Evolutionary conservation across 305 asterid species (phyloP).

Genomic region (Fraxinus floribunda): DNA sequence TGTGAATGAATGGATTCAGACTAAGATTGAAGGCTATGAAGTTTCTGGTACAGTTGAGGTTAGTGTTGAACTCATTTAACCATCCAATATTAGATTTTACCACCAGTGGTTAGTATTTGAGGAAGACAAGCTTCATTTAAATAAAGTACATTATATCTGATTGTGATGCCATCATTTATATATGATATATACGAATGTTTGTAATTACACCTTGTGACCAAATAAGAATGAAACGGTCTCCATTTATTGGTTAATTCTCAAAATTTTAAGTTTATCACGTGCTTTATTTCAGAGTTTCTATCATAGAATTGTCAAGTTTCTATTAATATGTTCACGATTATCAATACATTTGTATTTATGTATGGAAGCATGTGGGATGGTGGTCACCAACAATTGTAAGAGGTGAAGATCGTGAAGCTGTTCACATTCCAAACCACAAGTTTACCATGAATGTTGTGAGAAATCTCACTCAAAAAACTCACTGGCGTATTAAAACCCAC

Average conservation of each 20-base stretch:
- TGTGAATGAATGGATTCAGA: slow-evolving; percentile 88
- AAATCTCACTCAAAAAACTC: slow-evolving; percentile 91
- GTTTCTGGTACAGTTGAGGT: slow-evolving; percentile 99
- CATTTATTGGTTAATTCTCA: slow-evolving; percentile 8
- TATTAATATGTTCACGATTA: not conserved
- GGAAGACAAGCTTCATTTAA: slow-evolving; percentile 1
- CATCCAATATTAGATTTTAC: slow-evolving; percentile 15
- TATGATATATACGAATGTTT: slow-evolving; percentile 6
- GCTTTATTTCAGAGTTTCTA: slow-evolving; percentile 6
- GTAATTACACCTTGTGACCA: not conserved
- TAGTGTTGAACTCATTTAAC: slow-evolving; percentile 28
- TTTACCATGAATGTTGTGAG: slow-evolving; percentile 88
- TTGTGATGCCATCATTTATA: not conserved
- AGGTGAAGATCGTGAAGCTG: slow-evolving; percentile 98
- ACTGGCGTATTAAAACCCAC: slow-evolving; percentile 96
- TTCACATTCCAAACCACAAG: slow-evolving; percentile 96
- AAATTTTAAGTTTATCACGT: not conserved
- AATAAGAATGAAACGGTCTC: not conserved
- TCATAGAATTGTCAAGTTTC: not conserved
- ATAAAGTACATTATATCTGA: slow-evolving; percentile 1
- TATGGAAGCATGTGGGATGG: slow-evolving; percentile 91
- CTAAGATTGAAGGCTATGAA: slow-evolving; percentile 91
- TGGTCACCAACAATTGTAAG: slow-evolving; percentile 97
- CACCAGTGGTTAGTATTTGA: slow-evolving; percentile 9
- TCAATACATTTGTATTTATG: slow-evolving; percentile 26